Evolutionary conservation across 805 yeast genomes (phyloP), one percentile per base, ranked within the genome.

Genomic region (Hanseniaspora vineae): DNA sequence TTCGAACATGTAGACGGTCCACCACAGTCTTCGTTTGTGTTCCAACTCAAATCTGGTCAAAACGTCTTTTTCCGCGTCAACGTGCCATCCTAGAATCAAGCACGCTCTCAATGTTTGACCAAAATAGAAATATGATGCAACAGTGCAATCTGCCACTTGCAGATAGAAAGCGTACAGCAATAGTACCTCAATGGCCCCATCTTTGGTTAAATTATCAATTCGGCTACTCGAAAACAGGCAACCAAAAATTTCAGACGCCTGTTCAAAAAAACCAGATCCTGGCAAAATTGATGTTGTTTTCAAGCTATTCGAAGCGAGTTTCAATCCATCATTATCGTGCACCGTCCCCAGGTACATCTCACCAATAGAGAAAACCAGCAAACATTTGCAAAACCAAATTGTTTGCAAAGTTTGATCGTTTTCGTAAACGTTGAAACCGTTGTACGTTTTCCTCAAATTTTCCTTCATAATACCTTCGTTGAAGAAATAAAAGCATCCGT

Each of bases 1-100:
- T 65, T 88, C 97, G 55, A 85, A 76, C 62, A 81, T 77, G 64
- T 85, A 87, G 32, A 82, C 78, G 40, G 88, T 81, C 96, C 96
- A 88, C 69, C 90, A 88, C 35, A 86, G 64, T 49, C 89, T 75
- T 58, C 95, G 74, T 46, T 95, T 72, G 61, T 84, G 88, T 54
- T 89, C 95, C 54, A 83, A 79, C 68, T 82, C 90, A 54, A 76
- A 75, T 52, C 78, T 71, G 33, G 79, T 70, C 17, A 84, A 68
- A 35, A 71, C 77, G 52, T 79, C 86, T 54, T 78, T 77, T 50
- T 82, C 89, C 8, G 86, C 80, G 64, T 84, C 92, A 2, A 84
- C 92, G 60, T 84, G 94, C 78, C 82, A 74, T 2, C 94, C 94
- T 23, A 83, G 61, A 44, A 83, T 77, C 47, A 84, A 66, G 8